Percentiles rank a stretch among this genome's conserved stretches.
Evolutionary conservation across 495 filamentous ascomycete genomes (phyloP).

Genomic region (Cercophora samala): DNA sequence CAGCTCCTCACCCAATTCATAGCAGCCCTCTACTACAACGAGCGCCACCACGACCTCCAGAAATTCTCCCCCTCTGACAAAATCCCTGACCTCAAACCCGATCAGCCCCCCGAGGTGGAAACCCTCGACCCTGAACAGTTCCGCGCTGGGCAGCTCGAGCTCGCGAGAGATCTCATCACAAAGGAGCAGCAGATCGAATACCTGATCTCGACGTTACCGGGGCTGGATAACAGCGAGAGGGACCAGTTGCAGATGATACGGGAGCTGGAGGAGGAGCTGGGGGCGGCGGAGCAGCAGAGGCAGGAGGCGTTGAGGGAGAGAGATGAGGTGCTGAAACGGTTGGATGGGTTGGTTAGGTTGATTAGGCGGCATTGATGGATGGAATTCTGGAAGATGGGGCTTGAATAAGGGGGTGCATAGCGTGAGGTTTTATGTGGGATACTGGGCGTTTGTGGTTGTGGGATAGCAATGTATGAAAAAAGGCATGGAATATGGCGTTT

Average conservation of each 20-base stretch:
- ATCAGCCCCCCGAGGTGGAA: slow-evolving; percentile 48
- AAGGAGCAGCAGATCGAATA: slow-evolving; percentile 95
- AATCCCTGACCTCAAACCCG: slow-evolving; percentile 55
- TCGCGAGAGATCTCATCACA: slow-evolving; percentile 80
- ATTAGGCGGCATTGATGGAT: slow-evolving; percentile 50
- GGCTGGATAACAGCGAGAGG: slow-evolving; percentile 76
- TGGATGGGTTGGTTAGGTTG: slow-evolving; percentile 64
- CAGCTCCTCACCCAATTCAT: slow-evolving; percentile 90
- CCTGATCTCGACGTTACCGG: slow-evolving; percentile 78
- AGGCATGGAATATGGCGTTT: neutral
- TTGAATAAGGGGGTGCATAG: neutral
- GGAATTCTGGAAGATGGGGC: too few species aligned
- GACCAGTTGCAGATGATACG: slow-evolving; percentile 74
- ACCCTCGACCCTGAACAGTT: slow-evolving; percentile 66
- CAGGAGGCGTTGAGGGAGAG: slow-evolving; percentile 67
- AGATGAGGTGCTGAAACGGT: slow-evolving; percentile 59
- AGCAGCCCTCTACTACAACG: slow-evolving; percentile 77
- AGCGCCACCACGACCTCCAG: slow-evolving; percentile 73
- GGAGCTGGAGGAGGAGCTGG: slow-evolving; percentile 72
- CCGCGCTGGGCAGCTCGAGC: slow-evolving; percentile 66
- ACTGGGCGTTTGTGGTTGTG: neutral
- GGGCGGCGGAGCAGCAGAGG: slow-evolving; percentile 68
- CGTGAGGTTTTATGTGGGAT: neutral
- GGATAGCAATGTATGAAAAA: neutral
- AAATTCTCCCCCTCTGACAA: slow-evolving; percentile 58